Evolutionary conservation across 2,329 filamentous ascomycete genomes (phyloP).

Genomic region (Verticillium longisporum): DNA sequence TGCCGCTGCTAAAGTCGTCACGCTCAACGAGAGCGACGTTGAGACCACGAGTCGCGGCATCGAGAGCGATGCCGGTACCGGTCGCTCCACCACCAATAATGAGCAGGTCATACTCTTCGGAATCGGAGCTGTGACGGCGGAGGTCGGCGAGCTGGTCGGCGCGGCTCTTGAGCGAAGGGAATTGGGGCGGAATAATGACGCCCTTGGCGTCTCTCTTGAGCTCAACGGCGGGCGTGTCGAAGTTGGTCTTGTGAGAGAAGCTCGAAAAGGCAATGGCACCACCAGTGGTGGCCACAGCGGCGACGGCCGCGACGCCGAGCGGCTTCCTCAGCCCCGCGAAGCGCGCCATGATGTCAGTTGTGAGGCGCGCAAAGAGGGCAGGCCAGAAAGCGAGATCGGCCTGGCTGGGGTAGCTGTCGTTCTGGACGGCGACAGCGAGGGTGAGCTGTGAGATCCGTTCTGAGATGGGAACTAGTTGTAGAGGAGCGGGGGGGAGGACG

Average conservation of each 20-base stretch:
- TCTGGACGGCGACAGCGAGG: background rate
- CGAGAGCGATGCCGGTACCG: constrained; percentile 72
- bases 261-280: constrained; percentile 22
- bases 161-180: constrained; percentile 25
- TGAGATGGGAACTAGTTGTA: background rate
- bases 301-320: constrained; percentile 20
- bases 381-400: background rate
- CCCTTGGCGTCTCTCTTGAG: constrained; percentile 27
- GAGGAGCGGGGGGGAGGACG: background rate
- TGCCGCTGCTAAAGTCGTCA: constrained; percentile 76
- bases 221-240: constrained; percentile 24
- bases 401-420: background rate
- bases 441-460: background rate
- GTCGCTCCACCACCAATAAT: constrained; percentile 77
- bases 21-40: constrained; percentile 76
- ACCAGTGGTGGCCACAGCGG: constrained; percentile 15
- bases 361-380: background rate
- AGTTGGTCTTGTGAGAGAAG: constrained; percentile 19
- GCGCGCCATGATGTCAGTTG: constrained; percentile 21
- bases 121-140: constrained; percentile 24
- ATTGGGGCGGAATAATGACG: constrained; percentile 29
- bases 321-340: constrained; percentile 27
- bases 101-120: constrained; percentile 65
- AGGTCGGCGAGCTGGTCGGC: constrained; percentile 32
- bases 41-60: constrained; percentile 71